A percentile compares a stretch with the other conserved stretches of the same genome.
Evolutionary conservation across 306 rosid species (phyloP).

Genomic region (Begonia masoniana): DNA sequence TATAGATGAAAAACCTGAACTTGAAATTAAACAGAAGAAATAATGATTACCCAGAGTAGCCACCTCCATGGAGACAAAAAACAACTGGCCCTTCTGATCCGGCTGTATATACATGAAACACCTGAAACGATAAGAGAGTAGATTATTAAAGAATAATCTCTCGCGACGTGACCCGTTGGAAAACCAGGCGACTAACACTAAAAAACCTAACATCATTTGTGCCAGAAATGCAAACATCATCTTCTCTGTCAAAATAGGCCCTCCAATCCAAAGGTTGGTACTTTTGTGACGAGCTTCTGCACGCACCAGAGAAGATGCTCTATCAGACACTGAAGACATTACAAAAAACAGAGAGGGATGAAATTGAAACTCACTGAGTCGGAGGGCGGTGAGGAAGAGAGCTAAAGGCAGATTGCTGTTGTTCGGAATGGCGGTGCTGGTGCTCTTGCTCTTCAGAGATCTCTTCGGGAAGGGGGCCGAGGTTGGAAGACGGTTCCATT

Average conservation of each 20-base stretch:
- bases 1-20: too few relatives aligned
- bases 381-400: constrained; percentile 69
- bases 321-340: not conserved
- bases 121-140: constrained; percentile 33
- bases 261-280: constrained; percentile 62
- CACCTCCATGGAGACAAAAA: constrained; percentile 93
- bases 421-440: constrained; percentile 4
- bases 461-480: constrained; percentile 57
- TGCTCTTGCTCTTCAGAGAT: constrained; percentile 17
- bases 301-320: not conserved
- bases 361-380: constrained; percentile 36
- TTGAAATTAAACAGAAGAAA: constrained; percentile 1
- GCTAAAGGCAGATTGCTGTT: constrained; percentile 42
- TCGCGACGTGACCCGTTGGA: constrained; percentile 4
- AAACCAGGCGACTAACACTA: not conserved
- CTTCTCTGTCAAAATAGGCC: constrained; percentile 57
- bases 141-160: constrained; percentile 6
- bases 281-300: constrained; percentile 49
- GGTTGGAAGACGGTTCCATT: constrained; percentile 34
- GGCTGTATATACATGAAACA: constrained; percentile 83
- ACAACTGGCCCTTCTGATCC: constrained; percentile 96
- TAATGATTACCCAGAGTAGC: constrained; percentile 59
- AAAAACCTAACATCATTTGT: constrained; percentile 47
- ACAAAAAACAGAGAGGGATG: constrained; percentile 2
- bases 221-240: constrained; percentile 46